Evolutionary conservation across 139 green algal genomes (phyloP).

Genomic region (Pycnococcus provasolii): DNA sequence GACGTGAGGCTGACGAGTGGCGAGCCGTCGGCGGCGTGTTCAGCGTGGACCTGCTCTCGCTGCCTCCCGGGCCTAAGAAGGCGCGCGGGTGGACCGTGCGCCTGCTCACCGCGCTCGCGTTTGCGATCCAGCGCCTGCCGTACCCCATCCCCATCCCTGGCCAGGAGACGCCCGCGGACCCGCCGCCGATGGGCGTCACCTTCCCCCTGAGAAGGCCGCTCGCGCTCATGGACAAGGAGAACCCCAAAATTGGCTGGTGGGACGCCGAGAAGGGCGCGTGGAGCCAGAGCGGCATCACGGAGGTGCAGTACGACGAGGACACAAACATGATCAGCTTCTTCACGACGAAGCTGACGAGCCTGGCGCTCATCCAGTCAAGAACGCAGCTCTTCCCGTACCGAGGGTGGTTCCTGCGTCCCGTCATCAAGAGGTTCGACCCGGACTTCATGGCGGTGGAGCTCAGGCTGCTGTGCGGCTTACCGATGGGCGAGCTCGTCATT

Average conservation of each 20-base stretch:
- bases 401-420: slow-evolving; percentile 50
- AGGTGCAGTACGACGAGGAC: slow-evolving; percentile 29
- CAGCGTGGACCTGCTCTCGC: slow-evolving; percentile 13
- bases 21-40: slow-evolving; percentile 23
- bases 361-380: slow-evolving; percentile 47
- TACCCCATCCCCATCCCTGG: slow-evolving; percentile 63
- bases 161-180: slow-evolving; percentile 42
- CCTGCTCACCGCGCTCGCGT: slow-evolving; percentile 10
- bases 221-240: slow-evolving; percentile 7
- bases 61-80: slow-evolving; percentile 13
- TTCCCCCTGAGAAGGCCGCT: slow-evolving; percentile 30
- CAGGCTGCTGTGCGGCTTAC: slow-evolving; percentile 6
- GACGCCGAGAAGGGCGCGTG: slow-evolving; percentile 35
- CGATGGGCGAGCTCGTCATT: slow-evolving; percentile 12
- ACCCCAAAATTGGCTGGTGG: slow-evolving; percentile 46
- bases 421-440: background rate
- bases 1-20: slow-evolving; percentile 1
- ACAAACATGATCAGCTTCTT: slow-evolving; percentile 41
- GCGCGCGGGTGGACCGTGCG: slow-evolving; percentile 28
- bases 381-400: slow-evolving; percentile 42
- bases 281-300: slow-evolving; percentile 42
- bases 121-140: slow-evolving; percentile 31
- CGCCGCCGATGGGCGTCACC: slow-evolving; percentile 47
- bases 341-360: slow-evolving; percentile 41
- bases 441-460: slow-evolving; percentile 17